Percentiles rank a stretch among this genome's conserved stretches.
phyloP scores from a whole-genome alignment of 257 asterid species.

The Penstemon eatonii region DNA sequence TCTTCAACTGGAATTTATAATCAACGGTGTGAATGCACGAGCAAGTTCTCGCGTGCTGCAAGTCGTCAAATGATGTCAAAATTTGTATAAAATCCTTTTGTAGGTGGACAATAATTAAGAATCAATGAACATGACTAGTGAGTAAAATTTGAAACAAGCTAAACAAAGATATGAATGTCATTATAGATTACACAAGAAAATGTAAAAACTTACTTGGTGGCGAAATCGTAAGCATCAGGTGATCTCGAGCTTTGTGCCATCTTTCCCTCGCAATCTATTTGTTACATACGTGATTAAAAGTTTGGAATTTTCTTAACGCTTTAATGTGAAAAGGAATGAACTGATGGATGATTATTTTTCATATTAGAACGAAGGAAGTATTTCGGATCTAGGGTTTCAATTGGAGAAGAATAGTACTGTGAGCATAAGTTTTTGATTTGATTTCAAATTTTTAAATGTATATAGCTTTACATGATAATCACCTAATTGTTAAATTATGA shows the following conservation, averaged over 20 bases:
- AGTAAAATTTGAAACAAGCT: conserved; percentile 4
- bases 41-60: conserved; percentile 90
- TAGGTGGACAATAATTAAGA: conserved; percentile 11
- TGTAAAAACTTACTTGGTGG: conserved; percentile 64
- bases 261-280: too few relatives aligned
- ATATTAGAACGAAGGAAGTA: too few relatives aligned
- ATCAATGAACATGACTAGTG: background rate
- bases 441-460: too few relatives aligned
- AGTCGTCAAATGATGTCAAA: conserved; percentile 21
- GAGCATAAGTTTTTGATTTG: too few relatives aligned
- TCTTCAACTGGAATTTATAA: conserved; percentile 76
- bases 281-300: too few relatives aligned
- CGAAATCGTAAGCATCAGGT: conserved; percentile 86
- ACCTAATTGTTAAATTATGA: too few relatives aligned
- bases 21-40: conserved; percentile 72
- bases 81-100: conserved; percentile 17
- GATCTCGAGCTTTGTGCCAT: conserved; percentile 43
- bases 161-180: background rate
- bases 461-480: too few relatives aligned
- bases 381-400: too few relatives aligned
- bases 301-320: too few relatives aligned
- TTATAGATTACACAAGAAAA: background rate
- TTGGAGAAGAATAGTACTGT: too few relatives aligned
- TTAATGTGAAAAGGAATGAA: too few relatives aligned
- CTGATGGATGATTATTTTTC: too few relatives aligned